These are phyloP conservation scores for Skeletonema tropicum DNA, from an alignment of 108 stramenopile species.

Conservation along the genomic window DNA sequence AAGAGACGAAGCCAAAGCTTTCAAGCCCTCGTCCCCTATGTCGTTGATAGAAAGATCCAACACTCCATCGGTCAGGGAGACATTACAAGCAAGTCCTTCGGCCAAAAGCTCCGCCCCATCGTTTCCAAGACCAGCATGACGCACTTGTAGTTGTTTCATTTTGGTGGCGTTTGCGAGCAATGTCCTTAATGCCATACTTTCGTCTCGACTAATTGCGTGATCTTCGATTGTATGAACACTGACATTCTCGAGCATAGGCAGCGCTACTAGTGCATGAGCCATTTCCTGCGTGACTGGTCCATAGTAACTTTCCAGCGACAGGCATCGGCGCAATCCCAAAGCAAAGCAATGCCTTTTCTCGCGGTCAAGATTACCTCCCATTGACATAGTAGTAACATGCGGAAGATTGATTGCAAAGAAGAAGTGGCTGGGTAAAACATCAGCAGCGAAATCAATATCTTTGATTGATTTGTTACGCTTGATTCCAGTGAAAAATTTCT, in stretches of 20 bases:
- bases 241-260: background rate
- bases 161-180: background rate
- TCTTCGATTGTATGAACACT: background rate
- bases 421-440: background rate
- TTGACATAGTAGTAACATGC: background rate
- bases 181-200: background rate
- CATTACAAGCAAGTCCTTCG: background rate
- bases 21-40: background rate
- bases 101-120: background rate
- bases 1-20: background rate
- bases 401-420: background rate
- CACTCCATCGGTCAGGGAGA: background rate
- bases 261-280: background rate
- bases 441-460: background rate
- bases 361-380: too few species aligned
- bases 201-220: background rate
- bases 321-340: background rate
- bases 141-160: background rate
- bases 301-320: background rate
- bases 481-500: background rate
- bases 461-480: slow-evolving; percentile 2
- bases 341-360: background rate
- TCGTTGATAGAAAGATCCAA: background rate
- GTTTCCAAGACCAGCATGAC: background rate
- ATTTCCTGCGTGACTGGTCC: background rate